These are phyloP conservation scores for Quercus cerris DNA, from an alignment of 306 rosid species.

Conservation along the genomic window DNA sequence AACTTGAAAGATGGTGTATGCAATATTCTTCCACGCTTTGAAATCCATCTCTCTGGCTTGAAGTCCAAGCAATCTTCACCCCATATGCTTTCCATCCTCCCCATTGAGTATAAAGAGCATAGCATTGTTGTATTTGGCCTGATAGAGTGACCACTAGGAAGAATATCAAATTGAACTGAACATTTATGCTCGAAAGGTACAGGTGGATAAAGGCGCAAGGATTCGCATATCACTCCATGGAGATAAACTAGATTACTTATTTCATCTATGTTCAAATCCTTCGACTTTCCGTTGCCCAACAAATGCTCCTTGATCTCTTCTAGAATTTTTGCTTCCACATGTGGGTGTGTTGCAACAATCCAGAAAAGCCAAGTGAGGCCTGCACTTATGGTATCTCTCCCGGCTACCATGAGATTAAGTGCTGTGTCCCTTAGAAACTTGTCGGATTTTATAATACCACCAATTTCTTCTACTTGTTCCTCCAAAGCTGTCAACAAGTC, in stretches of 20 bases:
- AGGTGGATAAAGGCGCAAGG: constrained; percentile 31
- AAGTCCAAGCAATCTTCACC: constrained; percentile 32
- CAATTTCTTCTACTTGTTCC: not conserved
- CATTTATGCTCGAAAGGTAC: constrained; percentile 24
- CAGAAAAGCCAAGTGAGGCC: constrained; percentile 36
- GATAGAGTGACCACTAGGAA: constrained; percentile 35
- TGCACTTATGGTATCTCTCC: constrained; percentile 21
- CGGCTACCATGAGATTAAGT: constrained; percentile 18
- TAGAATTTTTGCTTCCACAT: constrained; percentile 11
- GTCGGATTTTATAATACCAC: not conserved
- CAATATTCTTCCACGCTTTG: constrained; percentile 5
- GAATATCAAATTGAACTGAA: constrained; percentile 2
- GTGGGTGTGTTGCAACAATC: constrained; percentile 25
- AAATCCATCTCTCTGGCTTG: constrained; percentile 47
- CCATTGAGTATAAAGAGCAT: constrained; percentile 22
- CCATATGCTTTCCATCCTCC: constrained; percentile 35
- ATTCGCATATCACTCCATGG: constrained; percentile 29
- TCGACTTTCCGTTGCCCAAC: not conserved
- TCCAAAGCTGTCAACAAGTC: constrained; percentile 24
- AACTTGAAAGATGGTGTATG: constrained; percentile 32
- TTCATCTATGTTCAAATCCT: not conserved
- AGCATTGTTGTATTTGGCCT: not conserved
- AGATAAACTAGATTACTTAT: constrained; percentile 20
- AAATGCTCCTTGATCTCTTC: constrained; percentile 16
- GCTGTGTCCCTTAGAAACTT: constrained; percentile 25